A percentile compares a stretch with the other conserved stretches of the same genome.
phyloP scores from a whole-genome alignment of 495 filamentous ascomycete genomes.

The Delitschia confertaspora region DNA sequence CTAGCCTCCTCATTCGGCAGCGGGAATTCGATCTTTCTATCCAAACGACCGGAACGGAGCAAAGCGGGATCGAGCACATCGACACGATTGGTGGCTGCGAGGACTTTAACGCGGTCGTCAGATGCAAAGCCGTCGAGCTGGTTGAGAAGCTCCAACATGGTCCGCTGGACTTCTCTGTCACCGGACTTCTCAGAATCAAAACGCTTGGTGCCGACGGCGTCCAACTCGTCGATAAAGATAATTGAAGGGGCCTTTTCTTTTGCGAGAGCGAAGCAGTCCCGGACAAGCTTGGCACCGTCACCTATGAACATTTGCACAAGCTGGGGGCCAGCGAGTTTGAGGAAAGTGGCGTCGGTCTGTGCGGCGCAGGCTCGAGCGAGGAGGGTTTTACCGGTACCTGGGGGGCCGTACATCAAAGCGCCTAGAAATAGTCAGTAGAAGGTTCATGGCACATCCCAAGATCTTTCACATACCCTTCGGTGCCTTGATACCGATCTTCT shows the following conservation, averaged over 20 bases:
- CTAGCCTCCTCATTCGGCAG: conserved; percentile 98
- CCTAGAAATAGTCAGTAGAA: conserved; percentile 42
- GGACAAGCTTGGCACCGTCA: conserved; percentile 94
- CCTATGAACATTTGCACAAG: conserved; percentile 99
- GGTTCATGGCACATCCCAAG: conserved; percentile 26
- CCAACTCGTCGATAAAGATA: conserved; percentile 99
- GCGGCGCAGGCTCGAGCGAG: conserved; percentile 94
- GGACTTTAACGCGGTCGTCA: conserved; percentile 98
- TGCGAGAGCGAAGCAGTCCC: conserved; percentile 92
- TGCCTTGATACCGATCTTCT: conserved; percentile 99
- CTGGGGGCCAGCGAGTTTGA: conserved; percentile 96
- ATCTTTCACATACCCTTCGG: conserved; percentile 67
- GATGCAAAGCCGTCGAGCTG: conserved; percentile 97
- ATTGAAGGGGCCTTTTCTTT: conserved; percentile 98
- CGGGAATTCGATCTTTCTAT: conserved; percentile 99
- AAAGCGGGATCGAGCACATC: conserved; percentile 95
- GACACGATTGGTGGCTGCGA: conserved; percentile 95
- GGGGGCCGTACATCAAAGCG: conserved; percentile 97
- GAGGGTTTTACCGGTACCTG: conserved; percentile 92
- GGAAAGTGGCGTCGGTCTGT: conserved; percentile 97
- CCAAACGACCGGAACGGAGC: conserved; percentile 85
- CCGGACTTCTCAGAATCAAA: conserved; percentile 98
- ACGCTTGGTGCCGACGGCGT: conserved; percentile 95
- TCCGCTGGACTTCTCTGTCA: conserved; percentile 96
- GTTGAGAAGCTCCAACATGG: conserved; percentile 98